Conservation (phyloP, 768 basidiomycete species). For the Mycena alexandri region DNA sequence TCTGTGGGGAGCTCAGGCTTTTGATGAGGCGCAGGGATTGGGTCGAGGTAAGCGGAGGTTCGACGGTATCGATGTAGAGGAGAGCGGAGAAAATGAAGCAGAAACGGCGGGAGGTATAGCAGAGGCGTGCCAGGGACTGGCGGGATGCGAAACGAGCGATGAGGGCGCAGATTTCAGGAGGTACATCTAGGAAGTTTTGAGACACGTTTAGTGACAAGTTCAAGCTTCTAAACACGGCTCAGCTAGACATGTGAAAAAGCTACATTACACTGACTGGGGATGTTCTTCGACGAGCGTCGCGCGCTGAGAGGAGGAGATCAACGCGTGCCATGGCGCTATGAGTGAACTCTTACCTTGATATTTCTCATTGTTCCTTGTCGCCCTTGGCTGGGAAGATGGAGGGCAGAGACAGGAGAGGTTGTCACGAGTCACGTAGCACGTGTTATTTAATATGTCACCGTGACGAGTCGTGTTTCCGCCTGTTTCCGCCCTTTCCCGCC, state of each 20-base stretch:
- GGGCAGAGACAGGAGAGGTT: too few relatives aligned
- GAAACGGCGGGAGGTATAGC: constrained; percentile 22
- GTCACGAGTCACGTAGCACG: not conserved
- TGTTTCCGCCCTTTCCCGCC: too few relatives aligned
- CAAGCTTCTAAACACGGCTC: too few relatives aligned
- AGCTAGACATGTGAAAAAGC: too few relatives aligned
- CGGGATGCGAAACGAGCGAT: constrained; percentile 64
- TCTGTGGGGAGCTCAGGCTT: constrained; percentile 8
- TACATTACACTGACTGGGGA: not conserved
- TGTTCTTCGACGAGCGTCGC: not conserved
- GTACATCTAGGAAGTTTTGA: not conserved
- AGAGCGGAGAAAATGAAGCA: constrained; percentile 2
- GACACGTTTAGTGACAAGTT: not conserved
- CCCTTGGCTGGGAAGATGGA: not conserved
- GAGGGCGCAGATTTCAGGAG: constrained; percentile 5
- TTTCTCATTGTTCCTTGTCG: not conserved
- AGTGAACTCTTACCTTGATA: not conserved
- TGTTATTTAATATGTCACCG: not conserved
- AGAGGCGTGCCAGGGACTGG: constrained; percentile 7
- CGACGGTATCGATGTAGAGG: constrained; percentile 16
- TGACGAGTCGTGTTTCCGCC: not conserved
- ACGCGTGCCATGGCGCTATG: not conserved
- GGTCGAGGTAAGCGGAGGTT: not conserved
- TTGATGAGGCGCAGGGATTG: constrained; percentile 15
- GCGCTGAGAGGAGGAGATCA: not conserved